Evolutionary conservation across 768 basidiomycete species (phyloP), one percentile per base, ranked within the genome.

Genomic region (Cystobasidium tubakii): DNA sequence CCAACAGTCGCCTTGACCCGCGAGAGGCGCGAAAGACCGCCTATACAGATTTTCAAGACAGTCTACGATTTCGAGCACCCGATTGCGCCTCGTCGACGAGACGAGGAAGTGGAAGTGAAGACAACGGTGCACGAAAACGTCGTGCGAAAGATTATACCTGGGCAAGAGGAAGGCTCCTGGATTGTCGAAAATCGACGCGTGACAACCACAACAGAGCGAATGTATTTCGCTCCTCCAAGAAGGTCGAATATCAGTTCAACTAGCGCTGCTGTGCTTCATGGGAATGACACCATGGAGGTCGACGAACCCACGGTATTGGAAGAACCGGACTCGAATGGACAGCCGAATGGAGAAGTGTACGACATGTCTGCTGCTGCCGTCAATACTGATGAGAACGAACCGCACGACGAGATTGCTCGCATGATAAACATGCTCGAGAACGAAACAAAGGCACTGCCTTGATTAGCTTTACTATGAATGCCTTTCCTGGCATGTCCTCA

Each of bases 41-140:
- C 66, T 43, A 67, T 67, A 33, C 17, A 54, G 33, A 46, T 67
- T 9, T 44, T 17, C 7, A 50, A 67, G 31, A 34, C 66, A 31
- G 46, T 25, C 21, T 43, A 42, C 44, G 50, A 43, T 27, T 50
- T 43, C 42, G 63, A 65, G 43, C 25, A 42, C 42, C 34, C 25
- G 25, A 65, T 12, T 21, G 23, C 43, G 13, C 39, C 55, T 4
- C 69, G 57, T 4, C 25, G 57, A 3, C 10, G 57, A 60, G 25
- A 29, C 12, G 57, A 71, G 69, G 53, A 55, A 27, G 69, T 55
- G 17, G 69, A 71, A 34, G 69, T 71, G 19, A 71, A 71, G 69
- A 55, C 53, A 15, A 71, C 69, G 17, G 44, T 55, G 36, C 34
- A 31, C 12, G 54, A 71, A 53, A 71, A 33, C n/a, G 25, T 60